A percentile compares a stretch with the other conserved stretches of the same genome.
Conservation (phyloP, 208 protist genomes). For the Trypanosoma caninum region DNA sequence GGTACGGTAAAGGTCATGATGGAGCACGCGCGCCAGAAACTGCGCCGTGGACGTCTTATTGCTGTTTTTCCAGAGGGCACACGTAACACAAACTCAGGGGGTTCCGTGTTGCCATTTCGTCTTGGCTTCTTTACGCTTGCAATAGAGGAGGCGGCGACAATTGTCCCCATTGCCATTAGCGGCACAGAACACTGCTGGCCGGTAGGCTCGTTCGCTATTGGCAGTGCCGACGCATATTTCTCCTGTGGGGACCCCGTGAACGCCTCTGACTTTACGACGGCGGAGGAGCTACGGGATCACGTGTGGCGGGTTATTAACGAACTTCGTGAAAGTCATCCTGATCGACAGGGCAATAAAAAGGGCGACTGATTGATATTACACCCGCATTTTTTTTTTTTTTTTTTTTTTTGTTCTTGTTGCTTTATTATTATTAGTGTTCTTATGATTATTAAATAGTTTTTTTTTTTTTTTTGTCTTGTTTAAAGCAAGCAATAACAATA, state of each 20-base stretch:
- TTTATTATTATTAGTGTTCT: no score
- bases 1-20: constrained; percentile 79
- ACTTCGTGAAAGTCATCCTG: constrained; percentile 67
- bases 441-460: no score
- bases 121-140: constrained; percentile 82
- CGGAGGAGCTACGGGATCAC: constrained; percentile 64
- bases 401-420: no score
- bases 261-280: constrained; percentile 49
- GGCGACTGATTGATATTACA: no score
- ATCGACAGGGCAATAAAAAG: constrained; percentile 42
- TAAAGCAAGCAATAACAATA: no score
- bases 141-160: constrained; percentile 67
- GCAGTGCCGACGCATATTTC: constrained; percentile 54
- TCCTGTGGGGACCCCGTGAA: constrained; percentile 74
- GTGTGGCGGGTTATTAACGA: constrained; percentile 58
- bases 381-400: no score
- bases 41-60: constrained; percentile 75
- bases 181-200: constrained; percentile 80
- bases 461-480: no score
- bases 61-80: constrained; percentile 84
- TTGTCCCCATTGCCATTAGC: constrained; percentile 79
- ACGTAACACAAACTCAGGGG: constrained; percentile 65
- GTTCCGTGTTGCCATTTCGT: constrained; percentile 64
- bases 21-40: constrained; percentile 54
- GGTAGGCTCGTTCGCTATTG: constrained; percentile 41